phyloP scores from a whole-genome alignment of 257 asterid species.

The Salvia rosmarinus region DNA sequence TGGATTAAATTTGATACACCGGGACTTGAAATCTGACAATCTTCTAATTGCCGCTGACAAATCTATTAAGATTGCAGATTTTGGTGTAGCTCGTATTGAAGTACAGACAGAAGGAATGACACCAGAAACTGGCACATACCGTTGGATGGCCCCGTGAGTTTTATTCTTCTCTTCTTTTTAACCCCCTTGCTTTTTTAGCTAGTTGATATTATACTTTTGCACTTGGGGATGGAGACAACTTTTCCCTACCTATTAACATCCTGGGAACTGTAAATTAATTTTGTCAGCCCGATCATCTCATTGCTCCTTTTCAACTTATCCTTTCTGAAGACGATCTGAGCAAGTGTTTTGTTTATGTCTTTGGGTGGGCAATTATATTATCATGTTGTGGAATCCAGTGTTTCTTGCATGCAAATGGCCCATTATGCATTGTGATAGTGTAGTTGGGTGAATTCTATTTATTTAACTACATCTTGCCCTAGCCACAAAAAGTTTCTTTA shows the following conservation, averaged over 20 bases:
- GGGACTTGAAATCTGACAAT: constrained; percentile 95
- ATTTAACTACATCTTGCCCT: neutral
- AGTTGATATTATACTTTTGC: neutral
- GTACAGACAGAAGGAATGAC: constrained; percentile 99
- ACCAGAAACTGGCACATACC: constrained; percentile 98
- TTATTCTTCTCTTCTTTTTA: neutral
- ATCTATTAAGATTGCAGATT: constrained; percentile 94
- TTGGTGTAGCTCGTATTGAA: constrained; percentile 98
- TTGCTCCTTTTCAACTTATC: neutral
- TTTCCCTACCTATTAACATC: neutral
- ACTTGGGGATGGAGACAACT: neutral
- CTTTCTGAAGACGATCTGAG: neutral
- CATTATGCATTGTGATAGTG: neutral
- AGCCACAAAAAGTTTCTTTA: neutral
- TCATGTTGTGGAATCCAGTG: neutral
- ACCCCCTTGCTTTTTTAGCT: neutral
- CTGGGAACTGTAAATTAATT: neutral
- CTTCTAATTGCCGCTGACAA: constrained; percentile 89
- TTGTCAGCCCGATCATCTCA: neutral
- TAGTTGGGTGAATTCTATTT: neutral
- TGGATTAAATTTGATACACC: constrained; percentile 82
- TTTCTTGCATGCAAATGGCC: neutral
- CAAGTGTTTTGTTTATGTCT: neutral
- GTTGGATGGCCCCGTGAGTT: constrained; percentile 99
- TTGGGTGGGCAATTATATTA: neutral